Percentiles rank a stretch among this genome's conserved stretches.
Conservation (phyloP, 345 rosid genomes). For the Brassica cretica region DNA sequence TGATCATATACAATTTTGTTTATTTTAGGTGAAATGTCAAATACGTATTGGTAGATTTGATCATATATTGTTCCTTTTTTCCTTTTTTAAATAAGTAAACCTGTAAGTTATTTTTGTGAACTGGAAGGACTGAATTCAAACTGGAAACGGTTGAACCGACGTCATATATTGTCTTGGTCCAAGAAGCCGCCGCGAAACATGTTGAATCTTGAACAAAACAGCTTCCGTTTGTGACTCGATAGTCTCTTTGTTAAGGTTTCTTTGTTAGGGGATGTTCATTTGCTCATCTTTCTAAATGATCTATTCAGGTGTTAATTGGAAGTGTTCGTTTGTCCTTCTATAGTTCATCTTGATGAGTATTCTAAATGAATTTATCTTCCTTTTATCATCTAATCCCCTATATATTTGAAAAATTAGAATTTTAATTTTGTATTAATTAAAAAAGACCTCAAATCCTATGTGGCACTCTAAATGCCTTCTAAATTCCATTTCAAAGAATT, state of each 20-base stretch:
- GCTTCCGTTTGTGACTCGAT: background rate
- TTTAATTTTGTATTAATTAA: too few species aligned
- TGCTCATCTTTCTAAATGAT: too few species aligned
- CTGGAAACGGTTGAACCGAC: conserved; percentile 5
- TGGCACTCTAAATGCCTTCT: too few species aligned
- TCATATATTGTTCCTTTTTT: background rate
- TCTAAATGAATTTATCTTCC: too few species aligned
- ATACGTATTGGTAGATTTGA: background rate
- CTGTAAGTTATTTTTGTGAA: background rate
- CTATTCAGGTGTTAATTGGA: too few species aligned
- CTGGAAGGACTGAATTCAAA: background rate
- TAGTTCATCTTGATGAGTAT: too few species aligned
- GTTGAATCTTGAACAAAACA: background rate
- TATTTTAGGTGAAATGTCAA: background rate
- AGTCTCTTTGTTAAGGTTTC: background rate
- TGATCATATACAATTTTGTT: background rate
- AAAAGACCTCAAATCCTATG: too few species aligned
- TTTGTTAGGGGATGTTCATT: too few species aligned
- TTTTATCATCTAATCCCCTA: too few species aligned
- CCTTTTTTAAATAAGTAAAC: background rate
- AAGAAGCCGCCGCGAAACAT: background rate
- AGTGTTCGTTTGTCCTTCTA: too few species aligned
- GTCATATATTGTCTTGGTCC: background rate
- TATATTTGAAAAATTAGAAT: too few species aligned
- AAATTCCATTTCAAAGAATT: too few species aligned